Percentiles rank a stretch among this genome's conserved stretches.
These are phyloP conservation scores for Casaregolazyma suthepensis DNA, from an alignment of 1,139 yeast species.

Conservation along the genomic window DNA sequence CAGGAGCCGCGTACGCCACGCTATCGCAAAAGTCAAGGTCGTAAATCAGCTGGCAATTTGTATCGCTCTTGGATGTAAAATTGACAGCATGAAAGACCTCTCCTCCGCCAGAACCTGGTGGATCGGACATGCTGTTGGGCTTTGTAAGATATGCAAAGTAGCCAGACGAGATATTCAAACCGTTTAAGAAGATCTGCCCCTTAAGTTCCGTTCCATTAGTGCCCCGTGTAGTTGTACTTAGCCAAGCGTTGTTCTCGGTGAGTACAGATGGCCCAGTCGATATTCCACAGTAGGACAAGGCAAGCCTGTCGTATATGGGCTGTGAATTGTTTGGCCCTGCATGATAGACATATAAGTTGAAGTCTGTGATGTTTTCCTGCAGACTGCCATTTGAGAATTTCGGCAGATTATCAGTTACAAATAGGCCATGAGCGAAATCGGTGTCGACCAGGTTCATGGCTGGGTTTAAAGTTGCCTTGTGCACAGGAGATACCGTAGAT, in stretches of 20 bases:
- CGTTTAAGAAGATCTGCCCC: constrained; percentile 54
- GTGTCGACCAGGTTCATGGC: constrained; percentile 64
- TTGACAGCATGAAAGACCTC: constrained; percentile 52
- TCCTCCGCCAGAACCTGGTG: constrained; percentile 48
- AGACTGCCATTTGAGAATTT: constrained; percentile 17
- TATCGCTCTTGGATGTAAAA: constrained; percentile 51
- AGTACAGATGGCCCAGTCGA: constrained; percentile 35
- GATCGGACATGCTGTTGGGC: constrained; percentile 29
- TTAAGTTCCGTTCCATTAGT: constrained; percentile 42
- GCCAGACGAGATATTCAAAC: constrained; percentile 53
- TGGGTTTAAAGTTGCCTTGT: constrained; percentile 61
- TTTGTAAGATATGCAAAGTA: constrained; percentile 65
- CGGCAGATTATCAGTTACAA: constrained; percentile 59
- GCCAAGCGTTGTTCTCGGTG: constrained; percentile 34
- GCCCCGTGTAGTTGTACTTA: constrained; percentile 45
- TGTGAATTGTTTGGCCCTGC: constrained; percentile 16
- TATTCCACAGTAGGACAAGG: constrained; percentile 71
- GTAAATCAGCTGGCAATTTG: constrained; percentile 65
- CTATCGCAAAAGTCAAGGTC: constrained; percentile 69
- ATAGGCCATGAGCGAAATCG: constrained; percentile 63
- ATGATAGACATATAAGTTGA: constrained; percentile 33
- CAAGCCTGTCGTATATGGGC: constrained; percentile 27
- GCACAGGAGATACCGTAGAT: constrained; percentile 59
- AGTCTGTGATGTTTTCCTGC: constrained; percentile 19
- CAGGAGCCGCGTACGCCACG: constrained; percentile 87